These are phyloP conservation scores for Hansenula sp. DNA, from an alignment of 1,139 yeast species.

Conservation along the genomic window DNA sequence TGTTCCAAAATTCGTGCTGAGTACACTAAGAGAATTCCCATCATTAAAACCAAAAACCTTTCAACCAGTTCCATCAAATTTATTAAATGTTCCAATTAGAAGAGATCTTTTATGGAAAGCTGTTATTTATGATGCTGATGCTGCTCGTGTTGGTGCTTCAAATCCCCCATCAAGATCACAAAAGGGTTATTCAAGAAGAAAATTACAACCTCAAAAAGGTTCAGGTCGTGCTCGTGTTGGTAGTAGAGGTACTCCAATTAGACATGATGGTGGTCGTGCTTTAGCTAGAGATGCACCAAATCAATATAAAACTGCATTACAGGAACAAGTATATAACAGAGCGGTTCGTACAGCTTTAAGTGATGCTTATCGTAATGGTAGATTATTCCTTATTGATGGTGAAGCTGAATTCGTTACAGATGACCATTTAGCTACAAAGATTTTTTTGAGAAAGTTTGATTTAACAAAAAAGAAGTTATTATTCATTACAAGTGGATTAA, in stretches of 20 bases:
- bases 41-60: slow-evolving; percentile 78
- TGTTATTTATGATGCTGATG: slow-evolving; percentile 87
- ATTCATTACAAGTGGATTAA: slow-evolving; percentile 43
- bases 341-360: slow-evolving; percentile 84
- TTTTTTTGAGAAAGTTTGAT: slow-evolving; percentile 53
- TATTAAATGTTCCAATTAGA: slow-evolving; percentile 73
- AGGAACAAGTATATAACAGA: slow-evolving; percentile 62
- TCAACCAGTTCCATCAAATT: slow-evolving; percentile 67
- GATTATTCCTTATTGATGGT: slow-evolving; percentile 64
- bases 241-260: slow-evolving; percentile 90
- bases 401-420: slow-evolving; percentile 26
- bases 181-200: slow-evolving; percentile 79
- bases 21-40: slow-evolving; percentile 83
- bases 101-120: slow-evolving; percentile 94
- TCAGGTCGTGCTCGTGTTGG: slow-evolving; percentile 95
- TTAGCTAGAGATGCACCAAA: slow-evolving; percentile 89
- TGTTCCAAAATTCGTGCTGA: slow-evolving; percentile 74
- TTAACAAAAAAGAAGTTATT: slow-evolving; percentile 54
- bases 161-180: slow-evolving; percentile 84
- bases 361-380: slow-evolving; percentile 72
- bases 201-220: slow-evolving; percentile 88
- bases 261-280: slow-evolving; percentile 88
- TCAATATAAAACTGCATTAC: slow-evolving; percentile 82
- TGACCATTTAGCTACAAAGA: slow-evolving; percentile 21
- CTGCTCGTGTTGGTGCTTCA: slow-evolving; percentile 83